Base-by-base conservation (phyloP, 129 eudicot species). In the Lonicera japonica region DNA sequence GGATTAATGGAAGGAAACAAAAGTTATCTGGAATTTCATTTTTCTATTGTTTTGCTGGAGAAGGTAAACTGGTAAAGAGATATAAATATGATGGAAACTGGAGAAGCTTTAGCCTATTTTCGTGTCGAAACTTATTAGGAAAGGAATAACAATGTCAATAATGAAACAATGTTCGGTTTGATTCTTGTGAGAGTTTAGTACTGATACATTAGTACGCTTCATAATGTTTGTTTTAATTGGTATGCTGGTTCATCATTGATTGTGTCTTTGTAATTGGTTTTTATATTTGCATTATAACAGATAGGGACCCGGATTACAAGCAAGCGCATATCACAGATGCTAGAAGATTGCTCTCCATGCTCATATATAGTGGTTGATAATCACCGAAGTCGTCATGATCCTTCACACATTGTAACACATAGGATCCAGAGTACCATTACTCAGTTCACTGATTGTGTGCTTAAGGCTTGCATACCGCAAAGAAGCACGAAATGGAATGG, bases 361-460 rank as follows among this genome's bases (percentile, higher is more conserved):
- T 69, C 95, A 11, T 87, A 87, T 79, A 78, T 91, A 46, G 43
- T 91, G 75, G 86, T 91, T 52, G 98, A 84, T 43, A 62, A 80
- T 25, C 99, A 92, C 78, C 87, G 95, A 45, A 77, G 69, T 63
- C 99, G 99, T 21, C 96, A 92, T 50, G 99, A 92, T 77, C 96
- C 99, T 58, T 80, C 86, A 43, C 89, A 92, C 73, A 82, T 82
- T 57, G 79, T 85, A 57, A 82, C 99, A 60, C 95, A 92, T 67
- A 78, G 99, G 79, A 81, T 92, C 58, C 85, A 85, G 56, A 71
- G 82, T 73, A 56, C 75, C 60, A 70, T 81, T 43, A 22, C 73
- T 47, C 80, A 80, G 55, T 92, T 92, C 66, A 59, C 86, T 67
- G 78, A 76, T 52, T 69, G 64, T 67, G 64, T 85, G 70, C 77